A percentile compares a stretch with the other conserved stretches of the same genome.
phyloP scores from a whole-genome alignment of 208 protist species.

The Leishmania aethiopica region DNA sequence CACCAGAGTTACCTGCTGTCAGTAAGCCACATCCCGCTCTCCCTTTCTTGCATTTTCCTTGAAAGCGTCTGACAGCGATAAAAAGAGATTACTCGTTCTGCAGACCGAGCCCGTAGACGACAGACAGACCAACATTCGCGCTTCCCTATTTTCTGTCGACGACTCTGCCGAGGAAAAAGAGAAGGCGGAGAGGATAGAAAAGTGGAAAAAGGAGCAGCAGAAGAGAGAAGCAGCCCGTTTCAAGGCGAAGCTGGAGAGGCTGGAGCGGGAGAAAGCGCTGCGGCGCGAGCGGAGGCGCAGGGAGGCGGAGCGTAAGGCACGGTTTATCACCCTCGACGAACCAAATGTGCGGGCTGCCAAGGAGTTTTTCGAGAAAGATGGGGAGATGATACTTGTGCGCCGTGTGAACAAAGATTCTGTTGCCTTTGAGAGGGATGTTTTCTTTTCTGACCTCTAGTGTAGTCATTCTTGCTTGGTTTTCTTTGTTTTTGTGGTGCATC shows the following conservation, averaged over 20 bases:
- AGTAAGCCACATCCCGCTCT: not conserved
- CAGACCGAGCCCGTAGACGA: slow-evolving; percentile 3
- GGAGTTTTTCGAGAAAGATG: slow-evolving; percentile 42
- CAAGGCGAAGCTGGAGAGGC: slow-evolving; percentile 38
- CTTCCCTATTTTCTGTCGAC: slow-evolving; percentile 34
- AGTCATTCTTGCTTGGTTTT: not conserved
- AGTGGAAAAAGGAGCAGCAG: slow-evolving; percentile 35
- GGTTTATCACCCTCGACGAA: slow-evolving; percentile 50
- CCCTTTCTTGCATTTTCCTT: slow-evolving; percentile 19
- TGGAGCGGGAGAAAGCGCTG: slow-evolving; percentile 44
- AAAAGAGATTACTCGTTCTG: slow-evolving; percentile 27
- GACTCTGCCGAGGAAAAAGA: slow-evolving; percentile 55
- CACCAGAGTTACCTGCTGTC: not conserved
- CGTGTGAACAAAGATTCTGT: slow-evolving; percentile 50
- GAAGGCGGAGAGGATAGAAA: slow-evolving; percentile 35
- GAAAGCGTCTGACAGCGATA: slow-evolving; percentile 4
- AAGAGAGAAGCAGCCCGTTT: slow-evolving; percentile 41
- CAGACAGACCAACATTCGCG: slow-evolving; percentile 6
- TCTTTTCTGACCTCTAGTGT: slow-evolving; percentile 41
- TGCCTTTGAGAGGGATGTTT: slow-evolving; percentile 73
- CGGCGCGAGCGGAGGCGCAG: slow-evolving; percentile 38
- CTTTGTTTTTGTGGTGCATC: not conserved
- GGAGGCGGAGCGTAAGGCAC: slow-evolving; percentile 40
- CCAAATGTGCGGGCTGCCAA: slow-evolving; percentile 47
- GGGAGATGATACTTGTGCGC: slow-evolving; percentile 80